Percentiles rank a stretch among this genome's conserved stretches.
Evolutionary conservation across 169 alveolate genomes (phyloP).

Genomic region (Plasmodium gonderi): DNA sequence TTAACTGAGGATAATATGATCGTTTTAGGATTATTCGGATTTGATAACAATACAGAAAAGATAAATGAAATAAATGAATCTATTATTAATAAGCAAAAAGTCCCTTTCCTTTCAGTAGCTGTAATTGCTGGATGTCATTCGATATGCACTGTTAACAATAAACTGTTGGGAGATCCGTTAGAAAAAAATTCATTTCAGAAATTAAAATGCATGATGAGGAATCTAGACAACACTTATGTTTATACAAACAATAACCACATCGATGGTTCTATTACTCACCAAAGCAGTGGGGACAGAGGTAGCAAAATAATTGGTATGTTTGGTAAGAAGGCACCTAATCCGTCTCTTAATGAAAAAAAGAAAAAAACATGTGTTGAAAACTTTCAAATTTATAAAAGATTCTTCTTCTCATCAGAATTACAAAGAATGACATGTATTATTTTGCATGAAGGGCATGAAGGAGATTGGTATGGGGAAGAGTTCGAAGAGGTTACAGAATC

Average conservation of each 20-base stretch:
- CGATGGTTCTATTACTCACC: background rate
- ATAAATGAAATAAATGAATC: slow-evolving; percentile 35
- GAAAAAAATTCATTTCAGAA: slow-evolving; percentile 92
- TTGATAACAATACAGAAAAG: slow-evolving; percentile 1
- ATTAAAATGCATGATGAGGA: slow-evolving; percentile 73
- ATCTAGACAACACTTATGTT: slow-evolving; percentile 57
- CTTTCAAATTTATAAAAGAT: slow-evolving; percentile 81
- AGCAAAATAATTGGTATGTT: background rate
- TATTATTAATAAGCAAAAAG: slow-evolving; percentile 24
- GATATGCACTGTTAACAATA: slow-evolving; percentile 87
- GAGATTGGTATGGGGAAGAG: slow-evolving; percentile 72
- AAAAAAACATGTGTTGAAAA: slow-evolving; percentile 77
- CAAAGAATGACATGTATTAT: slow-evolving; percentile 89
- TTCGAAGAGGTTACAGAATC: background rate
- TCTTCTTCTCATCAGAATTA: slow-evolving; percentile 89
- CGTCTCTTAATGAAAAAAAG: background rate
- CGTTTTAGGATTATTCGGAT: slow-evolving; percentile 85
- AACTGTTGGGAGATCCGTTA: slow-evolving; percentile 96
- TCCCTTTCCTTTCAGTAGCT: slow-evolving; percentile 86
- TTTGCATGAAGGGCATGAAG: slow-evolving; percentile 54
- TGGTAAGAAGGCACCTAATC: background rate
- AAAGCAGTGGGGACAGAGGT: background rate
- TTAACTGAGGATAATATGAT: slow-evolving; percentile 94
- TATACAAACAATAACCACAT: background rate
- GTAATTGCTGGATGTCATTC: slow-evolving; percentile 97